phyloP scores from a whole-genome alignment of 768 basidiomycete genomes.

The Rhizopogon rudus region DNA sequence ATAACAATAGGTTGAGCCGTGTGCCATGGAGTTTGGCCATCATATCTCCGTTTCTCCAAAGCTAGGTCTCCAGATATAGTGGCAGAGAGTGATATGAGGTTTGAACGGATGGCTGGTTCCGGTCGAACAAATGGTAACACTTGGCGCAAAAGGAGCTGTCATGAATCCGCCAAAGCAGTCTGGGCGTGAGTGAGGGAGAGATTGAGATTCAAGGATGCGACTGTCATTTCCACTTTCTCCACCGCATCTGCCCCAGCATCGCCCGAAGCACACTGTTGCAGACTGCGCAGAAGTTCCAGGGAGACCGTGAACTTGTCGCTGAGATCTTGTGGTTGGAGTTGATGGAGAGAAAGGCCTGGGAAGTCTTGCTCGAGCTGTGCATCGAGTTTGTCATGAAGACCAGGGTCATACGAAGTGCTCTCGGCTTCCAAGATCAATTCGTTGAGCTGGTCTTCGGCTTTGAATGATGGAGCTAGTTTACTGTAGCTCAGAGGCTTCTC shows the following conservation, averaged over 20 bases:
- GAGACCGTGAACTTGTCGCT: constrained; percentile 77
- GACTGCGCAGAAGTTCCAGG: constrained; percentile 48
- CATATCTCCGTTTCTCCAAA: constrained; percentile 74
- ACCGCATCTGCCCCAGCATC: constrained; percentile 39
- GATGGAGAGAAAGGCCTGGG: constrained; percentile 57
- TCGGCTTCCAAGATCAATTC: constrained; percentile 68
- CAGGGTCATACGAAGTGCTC: constrained; percentile 66
- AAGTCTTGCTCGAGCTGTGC: constrained; percentile 47
- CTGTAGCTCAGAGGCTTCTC: constrained; percentile 57
- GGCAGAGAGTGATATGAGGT: constrained; percentile 52
- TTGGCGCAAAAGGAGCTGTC: constrained; percentile 67
- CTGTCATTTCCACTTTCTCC: constrained; percentile 49
- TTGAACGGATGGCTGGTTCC: constrained; percentile 50
- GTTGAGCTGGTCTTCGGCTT: constrained; percentile 54
- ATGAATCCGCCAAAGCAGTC: constrained; percentile 66
- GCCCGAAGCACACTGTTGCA: constrained; percentile 35
- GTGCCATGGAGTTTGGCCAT: constrained; percentile 78
- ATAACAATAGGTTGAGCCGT: constrained; percentile 67
- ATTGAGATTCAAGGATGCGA: constrained; percentile 81
- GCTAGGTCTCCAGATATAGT: constrained; percentile 65
- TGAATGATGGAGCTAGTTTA: constrained; percentile 52
- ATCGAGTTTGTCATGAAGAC: constrained; percentile 59
- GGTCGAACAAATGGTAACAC: constrained; percentile 55
- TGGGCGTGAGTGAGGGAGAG: constrained; percentile 82
- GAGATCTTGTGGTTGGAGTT: constrained; percentile 60